Evolutionary conservation across 2,329 filamentous ascomycete genomes (phyloP).

Genomic region (Phialocephala subalpina): DNA sequence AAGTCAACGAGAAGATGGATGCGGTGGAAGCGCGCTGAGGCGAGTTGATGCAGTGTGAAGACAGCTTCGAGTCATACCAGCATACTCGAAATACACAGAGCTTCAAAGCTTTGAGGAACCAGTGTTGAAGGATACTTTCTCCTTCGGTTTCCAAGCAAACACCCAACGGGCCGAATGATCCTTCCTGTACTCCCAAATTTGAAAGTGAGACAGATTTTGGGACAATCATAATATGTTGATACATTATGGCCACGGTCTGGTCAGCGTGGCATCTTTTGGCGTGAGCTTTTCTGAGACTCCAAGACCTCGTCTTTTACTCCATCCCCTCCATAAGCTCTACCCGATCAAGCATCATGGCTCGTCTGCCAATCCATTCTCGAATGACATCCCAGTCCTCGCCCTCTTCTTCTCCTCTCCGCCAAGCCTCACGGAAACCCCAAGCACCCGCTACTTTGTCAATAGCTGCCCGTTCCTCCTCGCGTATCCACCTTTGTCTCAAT

Average conservation of each 20-base stretch:
- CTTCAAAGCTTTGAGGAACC: neutral
- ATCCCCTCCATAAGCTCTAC: conserved; percentile 94
- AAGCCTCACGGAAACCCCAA: conserved; percentile 89
- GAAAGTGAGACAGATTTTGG: neutral
- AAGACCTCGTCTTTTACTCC: conserved; percentile 57
- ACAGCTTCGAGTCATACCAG: neutral
- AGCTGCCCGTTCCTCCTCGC: conserved; percentile 89
- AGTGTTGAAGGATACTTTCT: neutral
- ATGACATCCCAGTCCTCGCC: conserved; percentile 89
- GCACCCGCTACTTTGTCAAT: conserved; percentile 86
- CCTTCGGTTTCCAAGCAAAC: neutral
- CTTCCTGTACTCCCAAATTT: no score
- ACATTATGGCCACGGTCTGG: neutral
- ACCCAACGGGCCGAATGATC: neutral
- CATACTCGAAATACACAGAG: neutral
- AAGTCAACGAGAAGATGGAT: conserved; percentile 76
- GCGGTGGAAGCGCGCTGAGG: conserved; percentile 41
- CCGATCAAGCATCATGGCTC: conserved; percentile 90
- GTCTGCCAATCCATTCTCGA: conserved; percentile 81
- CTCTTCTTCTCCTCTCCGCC: conserved; percentile 86
- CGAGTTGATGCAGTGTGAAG: neutral
- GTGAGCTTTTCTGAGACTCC: neutral
- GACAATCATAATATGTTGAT: neutral
- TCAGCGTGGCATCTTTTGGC: neutral
- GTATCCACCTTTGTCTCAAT: conserved; percentile 81